Evolutionary conservation across 768 basidiomycete species (phyloP).

Genomic region (Trametopsis cervina): DNA sequence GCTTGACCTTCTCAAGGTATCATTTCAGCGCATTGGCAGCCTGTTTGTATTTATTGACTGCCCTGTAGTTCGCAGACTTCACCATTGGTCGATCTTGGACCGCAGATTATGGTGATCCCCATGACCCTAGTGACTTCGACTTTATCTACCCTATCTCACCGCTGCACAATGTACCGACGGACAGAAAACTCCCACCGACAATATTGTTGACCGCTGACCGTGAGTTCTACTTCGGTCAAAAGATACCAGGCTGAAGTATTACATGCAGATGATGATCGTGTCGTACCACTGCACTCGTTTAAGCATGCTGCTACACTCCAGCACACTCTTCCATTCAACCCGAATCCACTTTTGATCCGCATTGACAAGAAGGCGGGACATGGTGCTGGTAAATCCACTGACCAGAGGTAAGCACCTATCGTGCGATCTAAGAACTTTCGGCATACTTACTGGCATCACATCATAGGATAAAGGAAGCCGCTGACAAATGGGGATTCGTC

Average conservation of each 20-base stretch:
- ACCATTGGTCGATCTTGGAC: constrained; percentile 79
- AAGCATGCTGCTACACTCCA: constrained; percentile 79
- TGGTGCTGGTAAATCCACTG: constrained; percentile 73
- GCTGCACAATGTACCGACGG: constrained; percentile 65
- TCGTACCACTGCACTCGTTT: constrained; percentile 84
- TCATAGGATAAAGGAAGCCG: constrained; percentile 66
- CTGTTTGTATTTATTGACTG: no score
- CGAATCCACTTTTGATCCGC: constrained; percentile 65
- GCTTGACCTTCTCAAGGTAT: constrained; percentile 69
- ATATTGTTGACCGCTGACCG: constrained; percentile 80
- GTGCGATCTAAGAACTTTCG: neutral
- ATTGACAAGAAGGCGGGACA: constrained; percentile 79
- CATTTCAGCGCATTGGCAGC: neutral
- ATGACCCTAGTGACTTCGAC: constrained; percentile 73
- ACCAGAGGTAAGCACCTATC: constrained; percentile 41
- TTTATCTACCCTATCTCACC: constrained; percentile 79
- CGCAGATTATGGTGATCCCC: constrained; percentile 72
- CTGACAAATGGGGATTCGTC: constrained; percentile 74
- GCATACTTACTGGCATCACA: neutral
- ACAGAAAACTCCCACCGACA: constrained; percentile 57
- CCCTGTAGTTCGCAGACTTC: constrained; percentile 57
- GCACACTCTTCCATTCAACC: constrained; percentile 54
- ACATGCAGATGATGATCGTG: constrained; percentile 68
- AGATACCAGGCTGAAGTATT: no score
- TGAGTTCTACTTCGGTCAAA: constrained; percentile 31